Percentiles rank a stretch among this genome's conserved stretches.
These are phyloP conservation scores for Dalbergia oliveri DNA, from an alignment of 306 rosid species.

Conservation along the genomic window DNA sequence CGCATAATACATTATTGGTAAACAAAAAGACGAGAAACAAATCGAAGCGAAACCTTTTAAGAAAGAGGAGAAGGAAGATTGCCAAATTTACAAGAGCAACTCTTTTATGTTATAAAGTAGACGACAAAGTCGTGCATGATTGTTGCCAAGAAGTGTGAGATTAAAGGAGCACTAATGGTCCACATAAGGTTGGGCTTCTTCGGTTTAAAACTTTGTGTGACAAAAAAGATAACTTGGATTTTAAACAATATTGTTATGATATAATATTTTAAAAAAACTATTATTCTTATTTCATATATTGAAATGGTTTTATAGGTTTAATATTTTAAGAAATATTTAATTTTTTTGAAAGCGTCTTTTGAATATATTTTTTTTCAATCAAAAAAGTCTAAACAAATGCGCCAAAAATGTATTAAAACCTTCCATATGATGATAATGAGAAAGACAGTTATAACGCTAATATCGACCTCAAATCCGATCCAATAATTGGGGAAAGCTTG, in stretches of 20 bases:
- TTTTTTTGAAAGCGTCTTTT: background rate
- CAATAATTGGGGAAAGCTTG: conserved; percentile 7
- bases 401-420: background rate
- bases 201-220: background rate
- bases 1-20: background rate
- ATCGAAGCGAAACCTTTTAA: background rate
- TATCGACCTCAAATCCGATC: background rate
- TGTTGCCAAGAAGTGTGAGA: background rate
- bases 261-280: background rate
- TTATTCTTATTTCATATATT: background rate
- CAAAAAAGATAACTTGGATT: background rate
- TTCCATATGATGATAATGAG: background rate
- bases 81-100: background rate
- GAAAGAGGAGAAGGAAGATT: background rate
- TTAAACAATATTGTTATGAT: background rate
- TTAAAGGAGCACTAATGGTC: background rate
- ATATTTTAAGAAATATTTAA: too few relatives aligned
- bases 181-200: background rate
- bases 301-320: background rate
- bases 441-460: background rate
- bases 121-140: background rate
- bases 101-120: background rate
- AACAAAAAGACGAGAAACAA: background rate
- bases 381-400: background rate
- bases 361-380: background rate